Base-by-base conservation (phyloP, 345 rosid genomes). In the Erysimum cheiranthoides region DNA sequence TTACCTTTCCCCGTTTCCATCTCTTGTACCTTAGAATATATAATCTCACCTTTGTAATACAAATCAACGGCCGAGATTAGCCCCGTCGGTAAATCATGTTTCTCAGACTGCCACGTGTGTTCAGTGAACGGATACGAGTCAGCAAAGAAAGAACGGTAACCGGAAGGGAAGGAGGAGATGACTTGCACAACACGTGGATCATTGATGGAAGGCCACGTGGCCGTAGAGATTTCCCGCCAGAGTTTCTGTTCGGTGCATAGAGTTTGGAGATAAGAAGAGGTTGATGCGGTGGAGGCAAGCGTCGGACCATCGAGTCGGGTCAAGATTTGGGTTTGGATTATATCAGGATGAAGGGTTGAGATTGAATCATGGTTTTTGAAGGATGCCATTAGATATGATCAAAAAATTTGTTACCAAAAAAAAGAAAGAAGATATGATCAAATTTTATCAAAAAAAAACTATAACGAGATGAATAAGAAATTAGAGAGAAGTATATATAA, bases 11-110 rank as follows among this genome's bases (percentile, higher is more conserved):
- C 73, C 3, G 84, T 87, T 38, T 84, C 90, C 8, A 71, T 79
- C 57, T 73, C 83, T 36, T 60, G 81, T 4, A 87, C 88, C 35
- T 82, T 86, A 0, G 97, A 91, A 66, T 75, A 82, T 31, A 94
- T 78, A 1, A 81, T 43, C 14, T 72, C 40, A 18, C 77, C 79
- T 58, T 50, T 60, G 53, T 86, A 88, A 61, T 73, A 85, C 16
- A 93, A 21, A 83, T 93, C 98, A 2, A 93, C 96, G 54, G 94
- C 93, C 0, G 93, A 91, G 75, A 93, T 86, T 3, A 91, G 53
- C 8, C 59, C 79, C 3, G 84, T 11, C 3, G 72, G 51, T 27
- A 66, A 57, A 45, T 36, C 73, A 13, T 49, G 64, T 14, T 28
- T 57, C 21, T 57, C 73, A 4, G 14, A 3, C 3, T 5, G 61